Evolutionary conservation across 2,329 filamentous ascomycete species (phyloP).

Genomic region (Aspergillus latus): DNA sequence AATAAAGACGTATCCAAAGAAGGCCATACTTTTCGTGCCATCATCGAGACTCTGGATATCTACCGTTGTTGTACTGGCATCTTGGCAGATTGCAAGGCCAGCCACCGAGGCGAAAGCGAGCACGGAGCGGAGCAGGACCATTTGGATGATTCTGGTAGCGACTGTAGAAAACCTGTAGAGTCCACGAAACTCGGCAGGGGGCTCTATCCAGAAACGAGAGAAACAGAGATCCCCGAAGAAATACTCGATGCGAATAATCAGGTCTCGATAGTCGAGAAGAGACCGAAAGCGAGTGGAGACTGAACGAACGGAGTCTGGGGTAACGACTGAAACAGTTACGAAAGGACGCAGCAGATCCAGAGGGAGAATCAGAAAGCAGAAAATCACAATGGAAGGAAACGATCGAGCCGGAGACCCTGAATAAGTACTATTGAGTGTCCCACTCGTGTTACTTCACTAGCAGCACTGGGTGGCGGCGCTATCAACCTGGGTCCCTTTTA

Average conservation of each 20-base stretch:
- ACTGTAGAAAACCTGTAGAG: neutral
- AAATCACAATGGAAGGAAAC: slow-evolving; percentile 3
- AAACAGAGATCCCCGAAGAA: neutral
- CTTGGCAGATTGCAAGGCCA: slow-evolving; percentile 36
- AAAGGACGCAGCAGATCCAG: neutral
- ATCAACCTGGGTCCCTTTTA: slow-evolving; percentile 16
- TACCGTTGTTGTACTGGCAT: slow-evolving; percentile 23
- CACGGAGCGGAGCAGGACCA: slow-evolving; percentile 31
- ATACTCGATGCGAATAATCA: neutral
- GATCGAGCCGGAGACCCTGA: slow-evolving; percentile 12
- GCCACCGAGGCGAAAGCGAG: slow-evolving; percentile 33
- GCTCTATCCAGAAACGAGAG: neutral
- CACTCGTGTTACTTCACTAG: slow-evolving; percentile 18
- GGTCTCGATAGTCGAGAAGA: neutral
- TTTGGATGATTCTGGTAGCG: slow-evolving; percentile 18
- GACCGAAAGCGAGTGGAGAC: neutral
- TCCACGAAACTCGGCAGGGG: neutral
- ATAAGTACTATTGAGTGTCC: slow-evolving; percentile 20
- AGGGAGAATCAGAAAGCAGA: neutral
- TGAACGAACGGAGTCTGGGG: slow-evolving; percentile 6
- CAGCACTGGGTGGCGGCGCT: slow-evolving; percentile 21
- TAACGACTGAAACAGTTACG: slow-evolving; percentile 1
- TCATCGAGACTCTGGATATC: slow-evolving; percentile 38
- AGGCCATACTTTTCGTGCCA: slow-evolving; percentile 37
- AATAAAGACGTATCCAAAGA: neutral